Evolutionary conservation across 345 rosid species (phyloP).

Genomic region (Laguncularia racemosa): DNA sequence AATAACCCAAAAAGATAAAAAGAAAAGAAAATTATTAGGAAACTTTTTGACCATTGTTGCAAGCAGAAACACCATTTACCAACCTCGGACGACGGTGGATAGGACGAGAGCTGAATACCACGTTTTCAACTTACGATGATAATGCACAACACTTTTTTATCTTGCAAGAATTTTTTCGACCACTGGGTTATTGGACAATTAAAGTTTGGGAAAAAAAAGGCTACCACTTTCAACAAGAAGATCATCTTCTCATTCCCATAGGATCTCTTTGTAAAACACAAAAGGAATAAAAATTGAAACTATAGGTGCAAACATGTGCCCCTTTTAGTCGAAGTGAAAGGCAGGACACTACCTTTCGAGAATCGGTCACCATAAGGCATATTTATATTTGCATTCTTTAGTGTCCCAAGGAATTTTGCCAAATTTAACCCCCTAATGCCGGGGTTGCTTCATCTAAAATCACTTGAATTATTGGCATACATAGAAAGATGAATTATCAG

Average conservation of each 20-base stretch:
- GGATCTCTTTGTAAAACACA: constrained; percentile 5
- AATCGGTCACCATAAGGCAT: constrained; percentile 13
- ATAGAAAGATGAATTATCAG: constrained; percentile 11
- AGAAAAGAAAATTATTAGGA: too few species aligned
- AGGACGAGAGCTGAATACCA: too few species aligned
- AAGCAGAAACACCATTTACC: too few species aligned
- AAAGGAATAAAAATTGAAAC: constrained; percentile 1
- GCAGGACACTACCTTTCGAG: constrained; percentile 15
- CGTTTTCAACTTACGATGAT: too few species aligned
- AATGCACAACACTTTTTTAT: too few species aligned
- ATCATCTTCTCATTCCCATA: constrained; percentile 1
- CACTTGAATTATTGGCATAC: constrained; percentile 31
- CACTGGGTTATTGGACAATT: too few species aligned
- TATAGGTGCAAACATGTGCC: constrained; percentile 12
- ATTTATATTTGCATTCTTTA: constrained; percentile 25
- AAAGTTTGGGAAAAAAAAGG: too few species aligned
- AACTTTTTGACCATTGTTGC: too few species aligned
- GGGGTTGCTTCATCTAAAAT: constrained; percentile 34
- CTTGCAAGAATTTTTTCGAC: too few species aligned
- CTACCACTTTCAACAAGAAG: too few species aligned
- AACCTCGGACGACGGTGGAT: too few species aligned
- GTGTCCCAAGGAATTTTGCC: constrained; percentile 23
- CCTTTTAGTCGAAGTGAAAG: not conserved
- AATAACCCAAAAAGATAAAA: too few species aligned
- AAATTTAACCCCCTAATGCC: constrained; percentile 27